phyloP scores from a whole-genome alignment of 2,329 filamentous ascomycete species.

The Aspergillus chevalieri region DNA sequence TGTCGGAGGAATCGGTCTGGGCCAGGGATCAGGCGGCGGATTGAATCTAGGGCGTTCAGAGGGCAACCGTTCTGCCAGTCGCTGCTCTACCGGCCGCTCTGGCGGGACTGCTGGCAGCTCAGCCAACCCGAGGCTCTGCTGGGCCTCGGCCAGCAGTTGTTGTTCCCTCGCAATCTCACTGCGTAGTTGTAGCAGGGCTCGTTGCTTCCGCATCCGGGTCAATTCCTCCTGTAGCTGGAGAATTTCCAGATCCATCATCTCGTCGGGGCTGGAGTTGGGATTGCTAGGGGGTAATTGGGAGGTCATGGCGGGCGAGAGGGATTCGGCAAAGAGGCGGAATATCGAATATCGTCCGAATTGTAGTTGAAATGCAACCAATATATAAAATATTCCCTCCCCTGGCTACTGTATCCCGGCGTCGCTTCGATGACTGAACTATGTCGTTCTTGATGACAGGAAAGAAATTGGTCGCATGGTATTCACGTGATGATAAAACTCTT shows the following conservation, averaged over 20 bases:
- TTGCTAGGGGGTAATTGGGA: background rate
- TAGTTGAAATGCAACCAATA: too few relatives aligned
- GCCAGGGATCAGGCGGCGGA: background rate
- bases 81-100: too few relatives aligned
- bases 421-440: too few relatives aligned
- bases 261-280: background rate
- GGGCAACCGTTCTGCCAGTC: background rate
- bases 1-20: background rate
- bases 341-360: too few relatives aligned
- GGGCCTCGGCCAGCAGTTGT: background rate
- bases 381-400: too few relatives aligned
- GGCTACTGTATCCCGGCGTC: too few relatives aligned
- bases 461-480: too few relatives aligned
- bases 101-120: too few relatives aligned
- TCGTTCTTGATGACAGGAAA: too few relatives aligned
- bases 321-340: too few relatives aligned
- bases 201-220: conserved; percentile 1
- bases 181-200: conserved; percentile 3
- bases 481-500: too few relatives aligned
- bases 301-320: background rate
- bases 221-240: conserved; percentile 2
- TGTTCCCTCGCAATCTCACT: conserved; percentile 2
- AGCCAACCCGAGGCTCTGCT: background rate
- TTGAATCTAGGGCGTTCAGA: background rate
- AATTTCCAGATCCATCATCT: conserved; percentile 1